Evolutionary conservation across 2,329 filamentous ascomycete genomes (phyloP).

Genomic region (Fusarium sublunatum): DNA sequence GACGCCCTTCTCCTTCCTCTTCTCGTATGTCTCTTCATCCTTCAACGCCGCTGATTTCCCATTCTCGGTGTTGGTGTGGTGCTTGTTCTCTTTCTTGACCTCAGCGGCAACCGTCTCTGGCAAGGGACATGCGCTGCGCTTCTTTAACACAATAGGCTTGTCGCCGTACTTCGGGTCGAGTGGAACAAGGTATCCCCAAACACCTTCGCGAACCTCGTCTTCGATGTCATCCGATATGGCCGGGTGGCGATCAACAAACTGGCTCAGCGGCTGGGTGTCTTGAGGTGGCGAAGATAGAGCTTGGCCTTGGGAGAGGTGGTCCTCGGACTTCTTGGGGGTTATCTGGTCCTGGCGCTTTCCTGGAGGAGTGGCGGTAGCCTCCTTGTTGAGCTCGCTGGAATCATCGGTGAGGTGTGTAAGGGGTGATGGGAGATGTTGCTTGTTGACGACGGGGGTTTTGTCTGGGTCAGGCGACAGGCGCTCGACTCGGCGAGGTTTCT

Average conservation of each 20-base stretch:
- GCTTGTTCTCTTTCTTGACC: slow-evolving; percentile 53
- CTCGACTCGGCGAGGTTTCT: slow-evolving; percentile 86
- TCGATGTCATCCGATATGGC: slow-evolving; percentile 83
- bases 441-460: slow-evolving; percentile 70
- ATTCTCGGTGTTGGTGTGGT: slow-evolving; percentile 55
- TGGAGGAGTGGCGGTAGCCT: slow-evolving; percentile 77
- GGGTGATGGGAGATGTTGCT: slow-evolving; percentile 82
- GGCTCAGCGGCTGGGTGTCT: slow-evolving; percentile 69
- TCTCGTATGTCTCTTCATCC: slow-evolving; percentile 71
- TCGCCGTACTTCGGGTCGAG: slow-evolving; percentile 75
- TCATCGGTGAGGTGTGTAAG: slow-evolving; percentile 73
- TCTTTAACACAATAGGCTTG: slow-evolving; percentile 78
- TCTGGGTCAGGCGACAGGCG: slow-evolving; percentile 70
- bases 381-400: slow-evolving; percentile 71
- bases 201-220: slow-evolving; percentile 84
- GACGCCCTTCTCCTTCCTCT: slow-evolving; percentile 69
- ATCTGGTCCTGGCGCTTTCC: slow-evolving; percentile 67
- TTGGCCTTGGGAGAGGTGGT: slow-evolving; percentile 59
- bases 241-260: slow-evolving; percentile 79
- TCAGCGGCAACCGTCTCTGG: slow-evolving; percentile 58
- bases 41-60: slow-evolving; percentile 61
- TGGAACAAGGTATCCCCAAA: slow-evolving; percentile 95
- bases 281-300: slow-evolving; percentile 71
- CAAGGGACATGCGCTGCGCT: slow-evolving; percentile 75
- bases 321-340: slow-evolving; percentile 62